These are phyloP conservation scores for Ogataea saltuana DNA, from an alignment of 805 yeast species.

Conservation along the genomic window DNA sequence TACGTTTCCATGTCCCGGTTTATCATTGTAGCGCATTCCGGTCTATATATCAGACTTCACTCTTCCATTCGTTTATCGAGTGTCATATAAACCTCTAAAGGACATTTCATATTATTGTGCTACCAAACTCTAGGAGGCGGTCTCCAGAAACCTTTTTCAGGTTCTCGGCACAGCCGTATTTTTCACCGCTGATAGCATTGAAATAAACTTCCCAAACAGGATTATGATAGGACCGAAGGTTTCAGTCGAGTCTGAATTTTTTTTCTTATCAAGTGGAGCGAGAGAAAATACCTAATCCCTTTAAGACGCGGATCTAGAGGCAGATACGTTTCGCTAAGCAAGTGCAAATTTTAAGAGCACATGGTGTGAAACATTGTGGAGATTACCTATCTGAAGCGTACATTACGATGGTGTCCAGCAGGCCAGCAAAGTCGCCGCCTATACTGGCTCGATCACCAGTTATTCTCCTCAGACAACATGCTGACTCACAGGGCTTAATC, in stretches of 20 bases:
- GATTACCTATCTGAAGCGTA: no score
- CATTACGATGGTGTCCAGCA: not conserved
- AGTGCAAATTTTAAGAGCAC: not conserved
- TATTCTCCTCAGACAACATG: conserved; percentile 22
- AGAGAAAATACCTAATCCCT: no score
- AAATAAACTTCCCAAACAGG: not conserved
- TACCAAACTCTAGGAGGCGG: no score
- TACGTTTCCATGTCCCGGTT: conserved; percentile 1
- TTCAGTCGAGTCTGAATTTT: no score
- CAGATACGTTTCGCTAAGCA: not conserved
- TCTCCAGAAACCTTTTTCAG: no score
- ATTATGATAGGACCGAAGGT: no score
- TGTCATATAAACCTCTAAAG: not conserved
- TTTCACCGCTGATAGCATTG: not conserved
- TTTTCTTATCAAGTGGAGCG: not conserved
- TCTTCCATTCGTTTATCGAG: not conserved
- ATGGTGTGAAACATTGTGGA: no score
- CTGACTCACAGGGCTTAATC: conserved; percentile 14
- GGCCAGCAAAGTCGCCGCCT: conserved; percentile 1
- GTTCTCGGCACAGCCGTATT: no score
- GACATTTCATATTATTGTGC: no score
- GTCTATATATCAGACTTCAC: not conserved
- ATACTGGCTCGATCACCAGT: conserved; percentile 23
- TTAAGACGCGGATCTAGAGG: no score
- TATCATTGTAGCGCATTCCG: not conserved